phyloP scores from a whole-genome alignment of 2,329 filamentous ascomycete species.

The Sclerotiophoma versabilis region DNA sequence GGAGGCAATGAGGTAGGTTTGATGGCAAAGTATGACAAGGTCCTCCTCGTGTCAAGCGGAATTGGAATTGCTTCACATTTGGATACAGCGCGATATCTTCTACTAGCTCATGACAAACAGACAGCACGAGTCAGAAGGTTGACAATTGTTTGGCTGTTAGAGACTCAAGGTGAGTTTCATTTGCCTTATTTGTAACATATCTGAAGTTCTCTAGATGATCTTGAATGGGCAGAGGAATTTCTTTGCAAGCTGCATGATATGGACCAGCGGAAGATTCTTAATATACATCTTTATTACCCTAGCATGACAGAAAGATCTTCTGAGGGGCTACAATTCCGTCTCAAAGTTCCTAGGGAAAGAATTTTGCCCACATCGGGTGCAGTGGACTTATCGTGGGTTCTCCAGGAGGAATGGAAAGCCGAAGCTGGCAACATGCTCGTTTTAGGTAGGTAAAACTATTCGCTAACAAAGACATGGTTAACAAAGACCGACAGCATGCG shows the following conservation, averaged over 20 bases:
- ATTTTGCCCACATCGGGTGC: background rate
- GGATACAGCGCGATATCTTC: slow-evolving; percentile 1
- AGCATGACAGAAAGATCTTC: too few species aligned
- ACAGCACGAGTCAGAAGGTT: slow-evolving; percentile 14
- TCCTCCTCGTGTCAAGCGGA: slow-evolving; percentile 14
- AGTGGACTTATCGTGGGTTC: background rate
- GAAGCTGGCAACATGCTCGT: slow-evolving; percentile 1
- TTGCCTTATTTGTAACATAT: background rate
- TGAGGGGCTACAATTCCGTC: too few species aligned
- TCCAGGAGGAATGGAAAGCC: background rate
- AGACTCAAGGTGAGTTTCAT: background rate
- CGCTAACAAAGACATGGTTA: background rate
- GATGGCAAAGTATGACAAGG: slow-evolving; percentile 12
- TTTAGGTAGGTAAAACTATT: background rate
- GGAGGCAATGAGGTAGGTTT: background rate
- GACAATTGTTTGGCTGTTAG: slow-evolving; percentile 14
- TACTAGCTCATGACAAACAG: slow-evolving; percentile 11
- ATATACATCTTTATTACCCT: background rate
- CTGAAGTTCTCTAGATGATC: background rate
- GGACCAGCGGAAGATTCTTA: background rate
- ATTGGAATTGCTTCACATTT: slow-evolving; percentile 17
- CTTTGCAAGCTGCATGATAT: background rate
- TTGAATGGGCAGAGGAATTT: background rate
- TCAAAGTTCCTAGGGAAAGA: background rate
- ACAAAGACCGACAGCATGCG: background rate